Evolutionary conservation across 2,329 filamentous ascomycete species (phyloP), one percentile per base, ranked within the genome.

Genomic region (Chaetomiaceae sp.): DNA sequence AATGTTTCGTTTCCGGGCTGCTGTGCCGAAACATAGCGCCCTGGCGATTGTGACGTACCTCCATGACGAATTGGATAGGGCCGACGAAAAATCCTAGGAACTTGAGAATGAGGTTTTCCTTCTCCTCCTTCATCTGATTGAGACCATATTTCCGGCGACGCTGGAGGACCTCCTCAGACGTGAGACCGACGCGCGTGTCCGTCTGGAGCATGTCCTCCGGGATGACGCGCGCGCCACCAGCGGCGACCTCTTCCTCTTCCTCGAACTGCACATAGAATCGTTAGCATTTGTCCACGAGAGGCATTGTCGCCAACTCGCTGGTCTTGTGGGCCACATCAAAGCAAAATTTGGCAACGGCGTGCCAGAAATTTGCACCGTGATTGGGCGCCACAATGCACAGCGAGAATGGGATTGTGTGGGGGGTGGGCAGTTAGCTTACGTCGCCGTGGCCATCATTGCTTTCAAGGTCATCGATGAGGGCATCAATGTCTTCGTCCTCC

Each of bases 21-120:
- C 41, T 41, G 52, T 43, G 51, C 50, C 47, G 48, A 44, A 49
- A 48, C 51, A 54, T 50, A 51, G 48, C 51, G 18, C 13, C 27
- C 36, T n/a, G 38, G 18, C 21, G 36, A 38, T 41, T 30, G 11
- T 30, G 30, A 53, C 81, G 67, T 70, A 86, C 86, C 84, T 92
- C 88, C 90, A 95, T 95, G 68, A 95, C 90, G 72, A 92, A 92
- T 70, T 95, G 90, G 61, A 95, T 92, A 21, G 90, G 90, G 61
- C 90, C 90, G 51, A 94, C 76, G 70, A 95, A 95, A 75, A 88
- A 94, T 64, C 80, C 78, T 65, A 83, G 71, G 72, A 95, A 95
- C 77, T 95, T 94, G 65, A 94, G 78, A 56, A 91, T 72, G 54
- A 90, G 66, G 66, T 91, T 95, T 73, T 90, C 86, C 74, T 90